phyloP scores from a whole-genome alignment of 768 basidiomycete genomes.

The Russula sp. region DNA sequence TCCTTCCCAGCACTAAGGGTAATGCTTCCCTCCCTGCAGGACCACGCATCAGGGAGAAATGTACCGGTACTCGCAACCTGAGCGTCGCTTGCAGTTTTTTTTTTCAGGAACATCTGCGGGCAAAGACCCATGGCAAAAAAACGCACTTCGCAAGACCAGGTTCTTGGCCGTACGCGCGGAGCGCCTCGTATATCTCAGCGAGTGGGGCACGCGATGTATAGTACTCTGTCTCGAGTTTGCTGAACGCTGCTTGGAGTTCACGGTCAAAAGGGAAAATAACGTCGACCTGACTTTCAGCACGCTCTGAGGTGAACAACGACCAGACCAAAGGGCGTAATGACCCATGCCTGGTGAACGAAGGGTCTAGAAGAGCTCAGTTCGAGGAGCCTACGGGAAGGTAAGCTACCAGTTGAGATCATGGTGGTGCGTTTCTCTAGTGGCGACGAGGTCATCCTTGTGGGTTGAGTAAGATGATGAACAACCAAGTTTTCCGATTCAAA shows the following conservation, averaged over 20 bases:
- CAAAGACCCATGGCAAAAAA: conserved; percentile 17
- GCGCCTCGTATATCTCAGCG: conserved; percentile 35
- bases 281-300: conserved; percentile 42
- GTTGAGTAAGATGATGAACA: background rate
- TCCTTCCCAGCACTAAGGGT: conserved; percentile 48
- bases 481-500: background rate
- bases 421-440: conserved; percentile 13
- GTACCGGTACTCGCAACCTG: conserved; percentile 26
- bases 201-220: conserved; percentile 38
- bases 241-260: conserved; percentile 34
- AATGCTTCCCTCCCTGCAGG: conserved; percentile 51
- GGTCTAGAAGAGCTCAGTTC: conserved; percentile 9
- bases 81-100: background rate
- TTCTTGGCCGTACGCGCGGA: conserved; percentile 28
- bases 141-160: conserved; percentile 14
- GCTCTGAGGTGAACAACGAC: background rate
- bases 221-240: conserved; percentile 38
- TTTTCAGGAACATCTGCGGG: background rate
- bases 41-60: conserved; percentile 49
- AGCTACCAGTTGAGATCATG: conserved; percentile 17
- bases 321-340: background rate
- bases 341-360: conserved; percentile 21
- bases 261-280: conserved; percentile 46
- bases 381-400: conserved; percentile 14
- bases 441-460: conserved; percentile 1